These are phyloP conservation scores for Davidsoniella eucalypti DNA, from an alignment of 2,329 filamentous ascomycete genomes.

Conservation along the genomic window DNA sequence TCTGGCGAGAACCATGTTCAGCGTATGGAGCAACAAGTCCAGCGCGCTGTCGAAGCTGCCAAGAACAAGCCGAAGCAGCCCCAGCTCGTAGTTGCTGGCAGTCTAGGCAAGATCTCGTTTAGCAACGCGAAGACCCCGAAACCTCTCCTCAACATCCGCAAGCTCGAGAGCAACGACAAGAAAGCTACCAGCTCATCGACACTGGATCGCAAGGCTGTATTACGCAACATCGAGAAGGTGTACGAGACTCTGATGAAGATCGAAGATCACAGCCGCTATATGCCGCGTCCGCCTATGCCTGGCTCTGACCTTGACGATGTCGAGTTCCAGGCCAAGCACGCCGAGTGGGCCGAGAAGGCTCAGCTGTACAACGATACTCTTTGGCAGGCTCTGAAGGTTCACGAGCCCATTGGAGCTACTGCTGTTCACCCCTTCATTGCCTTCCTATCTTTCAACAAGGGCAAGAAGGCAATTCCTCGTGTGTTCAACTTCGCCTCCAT, in stretches of 20 bases:
- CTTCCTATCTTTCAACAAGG: conserved; percentile 85
- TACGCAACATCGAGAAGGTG: conserved; percentile 76
- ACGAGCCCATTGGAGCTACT: conserved; percentile 70
- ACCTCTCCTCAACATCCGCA: conserved; percentile 79
- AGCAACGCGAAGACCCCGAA: conserved; percentile 97
- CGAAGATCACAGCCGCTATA: conserved; percentile 76
- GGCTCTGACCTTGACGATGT: conserved; percentile 35
- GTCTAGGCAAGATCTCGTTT: conserved; percentile 93
- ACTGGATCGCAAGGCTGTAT: conserved; percentile 64
- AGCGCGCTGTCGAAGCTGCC: conserved; percentile 88
- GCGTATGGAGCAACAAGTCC: conserved; percentile 97
- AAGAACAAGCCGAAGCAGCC: conserved; percentile 98
- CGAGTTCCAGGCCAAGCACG: conserved; percentile 54
- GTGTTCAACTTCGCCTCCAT: conserved; percentile 88
- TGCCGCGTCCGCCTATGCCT: conserved; percentile 39
- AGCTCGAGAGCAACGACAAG: conserved; percentile 48
- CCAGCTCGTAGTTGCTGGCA: conserved; percentile 89
- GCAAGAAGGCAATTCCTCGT: conserved; percentile 87
- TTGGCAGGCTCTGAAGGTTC: conserved; percentile 78
- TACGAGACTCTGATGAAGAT: conserved; percentile 82
- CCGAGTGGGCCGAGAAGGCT: conserved; percentile 61
- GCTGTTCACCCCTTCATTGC: conserved; percentile 87
- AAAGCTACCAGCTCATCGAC: conserved; percentile 14
- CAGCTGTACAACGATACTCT: conserved; percentile 60
- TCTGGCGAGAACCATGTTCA: conserved; percentile 95